phyloP scores from a whole-genome alignment of 2,329 filamentous ascomycete genomes.

The Aureobasidium melanogenum region DNA sequence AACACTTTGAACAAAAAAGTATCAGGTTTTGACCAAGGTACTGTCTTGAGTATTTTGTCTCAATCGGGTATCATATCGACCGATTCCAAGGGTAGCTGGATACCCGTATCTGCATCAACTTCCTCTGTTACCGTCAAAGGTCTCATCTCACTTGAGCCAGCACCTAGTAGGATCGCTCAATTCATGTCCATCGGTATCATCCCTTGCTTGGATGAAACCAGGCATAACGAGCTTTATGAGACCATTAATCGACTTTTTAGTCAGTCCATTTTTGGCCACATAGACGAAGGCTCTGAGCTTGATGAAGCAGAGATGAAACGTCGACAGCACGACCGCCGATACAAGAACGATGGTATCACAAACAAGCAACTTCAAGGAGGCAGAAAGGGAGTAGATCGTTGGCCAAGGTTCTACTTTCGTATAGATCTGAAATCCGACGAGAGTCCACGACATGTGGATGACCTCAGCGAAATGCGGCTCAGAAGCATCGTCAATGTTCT shows the following conservation, averaged over 20 bases:
- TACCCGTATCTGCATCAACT: slow-evolving; percentile 59
- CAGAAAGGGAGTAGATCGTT: slow-evolving; percentile 64
- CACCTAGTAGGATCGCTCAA: slow-evolving; percentile 63
- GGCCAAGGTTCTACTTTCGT: slow-evolving; percentile 83
- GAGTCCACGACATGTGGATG: not conserved
- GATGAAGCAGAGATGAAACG: slow-evolving; percentile 30
- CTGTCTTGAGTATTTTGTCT: slow-evolving; percentile 46
- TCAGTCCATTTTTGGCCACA: slow-evolving; percentile 64
- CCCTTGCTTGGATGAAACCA: slow-evolving; percentile 50
- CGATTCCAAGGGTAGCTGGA: slow-evolving; percentile 52
- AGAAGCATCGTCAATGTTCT: slow-evolving; percentile 56
- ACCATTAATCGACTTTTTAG: slow-evolving; percentile 70
- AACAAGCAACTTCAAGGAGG: slow-evolving; percentile 42
- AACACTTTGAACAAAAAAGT: slow-evolving; percentile 17
- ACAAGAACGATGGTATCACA: slow-evolving; percentile 41
- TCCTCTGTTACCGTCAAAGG: slow-evolving; percentile 56
- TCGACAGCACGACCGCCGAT: slow-evolving; percentile 30
- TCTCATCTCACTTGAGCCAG: slow-evolving; percentile 61
- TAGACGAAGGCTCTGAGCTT: slow-evolving; percentile 37
- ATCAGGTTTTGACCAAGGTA: not conserved
- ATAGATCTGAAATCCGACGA: slow-evolving; percentile 38
- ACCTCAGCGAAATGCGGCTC: slow-evolving; percentile 26
- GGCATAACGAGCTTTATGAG: slow-evolving; percentile 61
- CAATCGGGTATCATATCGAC: slow-evolving; percentile 57
- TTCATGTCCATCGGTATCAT: slow-evolving; percentile 72